Percentiles rank a stretch among this genome's conserved stretches.
Evolutionary conservation across 192 early-diverging fungal genomes (phyloP).

Genomic region (Entomortierella parvispora): DNA sequence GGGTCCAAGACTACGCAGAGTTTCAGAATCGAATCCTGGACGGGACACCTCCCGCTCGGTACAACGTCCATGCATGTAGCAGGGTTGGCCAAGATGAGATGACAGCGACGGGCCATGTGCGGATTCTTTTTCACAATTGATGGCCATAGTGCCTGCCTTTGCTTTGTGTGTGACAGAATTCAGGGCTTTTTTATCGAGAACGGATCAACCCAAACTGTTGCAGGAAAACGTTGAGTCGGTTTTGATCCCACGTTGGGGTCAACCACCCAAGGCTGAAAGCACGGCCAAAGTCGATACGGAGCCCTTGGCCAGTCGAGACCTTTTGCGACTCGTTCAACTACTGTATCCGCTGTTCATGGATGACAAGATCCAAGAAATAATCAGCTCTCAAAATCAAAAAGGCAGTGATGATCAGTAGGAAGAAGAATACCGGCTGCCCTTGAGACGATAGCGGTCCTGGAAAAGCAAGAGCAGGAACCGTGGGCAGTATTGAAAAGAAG

Average conservation of each 20-base stretch:
- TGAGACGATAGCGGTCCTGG: slow-evolving; percentile 1
- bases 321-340: not conserved
- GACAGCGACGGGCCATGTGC: slow-evolving; percentile 7
- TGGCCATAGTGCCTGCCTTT: slow-evolving; percentile 28
- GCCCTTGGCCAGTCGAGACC: slow-evolving; percentile 10
- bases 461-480: slow-evolving; percentile 31
- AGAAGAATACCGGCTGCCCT: not conserved
- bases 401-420: not conserved
- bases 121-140: slow-evolving; percentile 20
- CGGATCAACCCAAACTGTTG: slow-evolving; percentile 7
- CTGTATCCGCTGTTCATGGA: slow-evolving; percentile 10
- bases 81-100: not conserved
- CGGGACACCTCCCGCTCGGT: slow-evolving; percentile 6
- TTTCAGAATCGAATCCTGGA: slow-evolving; percentile 18
- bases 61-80: slow-evolving; percentile 24
- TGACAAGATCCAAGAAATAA: too few relatives aligned
- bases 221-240: slow-evolving; percentile 15
- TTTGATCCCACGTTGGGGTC: slow-evolving; percentile 3
- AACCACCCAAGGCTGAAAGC: slow-evolving; percentile 1
- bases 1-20: slow-evolving; percentile 19
- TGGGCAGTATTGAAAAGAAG: slow-evolving; percentile 11
- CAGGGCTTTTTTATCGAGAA: slow-evolving; percentile 17
- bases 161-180: slow-evolving; percentile 26
- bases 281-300: slow-evolving; percentile 9
- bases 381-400: too few relatives aligned